Evolutionary conservation across 768 basidiomycete genomes (phyloP).

Genomic region (Tylopilus rubrobrunneus): DNA sequence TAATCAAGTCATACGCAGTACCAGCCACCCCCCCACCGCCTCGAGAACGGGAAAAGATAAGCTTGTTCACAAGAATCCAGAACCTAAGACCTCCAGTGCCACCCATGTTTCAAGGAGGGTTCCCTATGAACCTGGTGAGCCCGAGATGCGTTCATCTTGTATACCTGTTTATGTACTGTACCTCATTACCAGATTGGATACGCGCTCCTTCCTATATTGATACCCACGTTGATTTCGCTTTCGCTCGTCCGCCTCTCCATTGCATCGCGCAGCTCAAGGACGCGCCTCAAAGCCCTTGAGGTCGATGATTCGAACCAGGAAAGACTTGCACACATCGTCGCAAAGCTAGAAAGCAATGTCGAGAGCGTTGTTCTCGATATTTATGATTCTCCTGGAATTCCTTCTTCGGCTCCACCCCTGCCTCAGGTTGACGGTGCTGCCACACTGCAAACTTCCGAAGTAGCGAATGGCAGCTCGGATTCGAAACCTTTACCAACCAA

Average conservation of each 20-base stretch:
- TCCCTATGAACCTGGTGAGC: conserved; percentile 72
- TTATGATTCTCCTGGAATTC: conserved; percentile 35
- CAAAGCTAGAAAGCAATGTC: conserved; percentile 54
- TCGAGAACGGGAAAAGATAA: conserved; percentile 35
- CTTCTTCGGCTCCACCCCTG: conserved; percentile 15
- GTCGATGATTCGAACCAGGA: conserved; percentile 43
- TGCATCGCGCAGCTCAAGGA: conserved; percentile 55
- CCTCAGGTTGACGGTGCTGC: not conserved
- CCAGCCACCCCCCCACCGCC: conserved; percentile 43
- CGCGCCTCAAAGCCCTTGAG: conserved; percentile 65
- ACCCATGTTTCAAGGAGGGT: conserved; percentile 52
- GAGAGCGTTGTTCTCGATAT: conserved; percentile 61
- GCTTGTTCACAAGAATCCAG: conserved; percentile 44
- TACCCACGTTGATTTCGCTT: conserved; percentile 56
- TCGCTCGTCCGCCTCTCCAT: conserved; percentile 54
- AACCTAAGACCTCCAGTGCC: conserved; percentile 47
- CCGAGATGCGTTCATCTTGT: not conserved
- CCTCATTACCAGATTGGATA: conserved; percentile 45
- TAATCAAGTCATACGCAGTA: conserved; percentile 52
- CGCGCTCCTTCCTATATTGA: conserved; percentile 55
- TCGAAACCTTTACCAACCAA: conserved; percentile 25
- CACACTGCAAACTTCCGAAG: not conserved
- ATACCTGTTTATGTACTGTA: not conserved
- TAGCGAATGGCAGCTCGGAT: not conserved
- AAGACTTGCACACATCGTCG: conserved; percentile 55